Evolutionary conservation across 768 basidiomycete genomes (phyloP).

Genomic region (Tricholoma furcatifolium): DNA sequence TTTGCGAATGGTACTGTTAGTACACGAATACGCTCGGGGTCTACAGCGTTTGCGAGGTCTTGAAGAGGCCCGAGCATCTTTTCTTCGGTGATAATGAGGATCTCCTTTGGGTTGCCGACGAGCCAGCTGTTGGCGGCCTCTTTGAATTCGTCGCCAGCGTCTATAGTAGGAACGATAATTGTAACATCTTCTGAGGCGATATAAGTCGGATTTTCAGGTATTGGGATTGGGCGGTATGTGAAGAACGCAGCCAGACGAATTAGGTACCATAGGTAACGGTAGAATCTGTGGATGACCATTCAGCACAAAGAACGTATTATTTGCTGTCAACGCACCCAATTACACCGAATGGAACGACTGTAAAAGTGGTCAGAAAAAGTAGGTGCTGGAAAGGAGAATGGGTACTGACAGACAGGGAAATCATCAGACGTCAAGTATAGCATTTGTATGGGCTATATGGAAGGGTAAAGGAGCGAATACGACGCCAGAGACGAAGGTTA

Average conservation of each 20-base stretch:
- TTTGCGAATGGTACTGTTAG: conserved; percentile 92
- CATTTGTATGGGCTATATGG: conserved; percentile 43
- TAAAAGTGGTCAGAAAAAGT: conserved; percentile 16
- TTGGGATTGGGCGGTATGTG: conserved; percentile 84
- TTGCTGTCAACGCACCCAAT: conserved; percentile 58
- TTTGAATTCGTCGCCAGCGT: conserved; percentile 94
- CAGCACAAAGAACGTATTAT: background rate
- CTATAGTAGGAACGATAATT: conserved; percentile 94
- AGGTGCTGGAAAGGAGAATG: background rate
- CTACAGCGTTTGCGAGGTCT: conserved; percentile 84
- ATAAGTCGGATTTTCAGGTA: conserved; percentile 90
- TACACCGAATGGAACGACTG: conserved; percentile 88
- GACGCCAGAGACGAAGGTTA: conserved; percentile 34
- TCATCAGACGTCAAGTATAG: conserved; percentile 89
- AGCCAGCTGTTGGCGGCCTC: conserved; percentile 93
- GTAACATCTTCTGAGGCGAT: conserved; percentile 91
- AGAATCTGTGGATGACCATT: conserved; percentile 57
- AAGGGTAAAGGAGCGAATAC: conserved; percentile 38
- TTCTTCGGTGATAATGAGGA: conserved; percentile 74
- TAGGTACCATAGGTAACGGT: conserved; percentile 90
- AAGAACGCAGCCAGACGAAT: conserved; percentile 80
- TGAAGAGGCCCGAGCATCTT: conserved; percentile 89
- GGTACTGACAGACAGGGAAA: conserved; percentile 82
- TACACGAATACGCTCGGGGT: conserved; percentile 81
- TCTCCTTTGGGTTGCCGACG: conserved; percentile 84